Evolutionary conservation across 2,329 filamentous ascomycete species (phyloP).

Genomic region (Chalaropsis thielavioides): DNA sequence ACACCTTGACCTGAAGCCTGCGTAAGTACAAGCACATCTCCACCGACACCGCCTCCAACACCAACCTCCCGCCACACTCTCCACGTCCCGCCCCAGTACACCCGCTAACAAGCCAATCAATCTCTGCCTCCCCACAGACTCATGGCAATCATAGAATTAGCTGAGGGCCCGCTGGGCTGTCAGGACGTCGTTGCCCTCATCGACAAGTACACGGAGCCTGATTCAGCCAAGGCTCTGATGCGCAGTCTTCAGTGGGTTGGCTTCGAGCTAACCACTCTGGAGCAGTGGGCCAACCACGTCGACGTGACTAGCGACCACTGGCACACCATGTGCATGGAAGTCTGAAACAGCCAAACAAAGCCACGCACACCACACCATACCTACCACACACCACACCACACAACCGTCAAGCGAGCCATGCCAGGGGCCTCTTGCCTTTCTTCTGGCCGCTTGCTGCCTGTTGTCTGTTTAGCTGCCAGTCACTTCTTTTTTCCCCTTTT

Average conservation of each 20-base stretch:
- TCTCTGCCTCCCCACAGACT: constrained; percentile 37
- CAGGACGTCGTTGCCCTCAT: constrained; percentile 66
- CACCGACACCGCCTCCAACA: not conserved
- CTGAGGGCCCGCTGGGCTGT: constrained; percentile 61
- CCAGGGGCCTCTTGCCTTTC: not conserved
- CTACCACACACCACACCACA: too few relatives aligned
- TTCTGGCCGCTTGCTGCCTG: not conserved
- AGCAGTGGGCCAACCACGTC: constrained; percentile 52
- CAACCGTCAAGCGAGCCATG: not conserved
- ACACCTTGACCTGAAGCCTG: constrained; percentile 69
- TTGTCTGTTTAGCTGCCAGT: too few relatives aligned
- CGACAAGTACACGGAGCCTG: constrained; percentile 51
- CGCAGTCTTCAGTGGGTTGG: constrained; percentile 88
- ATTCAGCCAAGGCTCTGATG: constrained; percentile 52
- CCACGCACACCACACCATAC: not conserved
- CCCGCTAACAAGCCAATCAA: constrained; percentile 22
- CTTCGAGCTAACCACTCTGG: constrained; percentile 68
- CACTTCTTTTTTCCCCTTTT: not conserved
- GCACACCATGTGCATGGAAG: constrained; percentile 80
- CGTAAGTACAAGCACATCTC: constrained; percentile 40
- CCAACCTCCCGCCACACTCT: not conserved
- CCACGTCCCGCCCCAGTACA: constrained; percentile 2
- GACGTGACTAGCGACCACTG: constrained; percentile 62
- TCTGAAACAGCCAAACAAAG: constrained; percentile 32
- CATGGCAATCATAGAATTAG: constrained; percentile 81